Evolutionary conservation across 2,329 filamentous ascomycete genomes (phyloP).

Genomic region (Boeremia exigua): DNA sequence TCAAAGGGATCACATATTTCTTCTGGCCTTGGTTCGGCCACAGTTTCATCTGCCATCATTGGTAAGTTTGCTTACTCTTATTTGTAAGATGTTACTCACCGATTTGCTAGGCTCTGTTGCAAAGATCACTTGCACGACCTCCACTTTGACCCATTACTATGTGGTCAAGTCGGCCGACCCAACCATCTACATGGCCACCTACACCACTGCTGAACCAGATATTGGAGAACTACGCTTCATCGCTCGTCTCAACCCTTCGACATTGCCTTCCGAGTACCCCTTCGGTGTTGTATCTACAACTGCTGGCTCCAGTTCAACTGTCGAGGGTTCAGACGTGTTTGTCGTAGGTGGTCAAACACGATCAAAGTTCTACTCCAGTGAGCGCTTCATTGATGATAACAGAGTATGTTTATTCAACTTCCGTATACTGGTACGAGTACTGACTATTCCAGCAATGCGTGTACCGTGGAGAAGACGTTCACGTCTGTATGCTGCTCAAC

Average conservation of each 20-base stretch:
- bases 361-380: constrained; percentile 73
- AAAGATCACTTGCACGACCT: constrained; percentile 66
- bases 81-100: neutral
- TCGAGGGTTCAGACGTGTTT: constrained; percentile 63
- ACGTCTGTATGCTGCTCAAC: constrained; percentile 67
- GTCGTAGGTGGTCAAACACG: constrained; percentile 67
- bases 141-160: constrained; percentile 69
- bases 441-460: constrained; percentile 63
- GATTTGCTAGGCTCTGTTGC: constrained; percentile 40
- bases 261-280: constrained; percentile 44
- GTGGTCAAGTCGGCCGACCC: constrained; percentile 66
- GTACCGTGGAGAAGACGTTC: constrained; percentile 57
- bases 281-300: constrained; percentile 61
- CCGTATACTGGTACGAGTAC: neutral
- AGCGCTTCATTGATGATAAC: constrained; percentile 71
- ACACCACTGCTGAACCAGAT: constrained; percentile 58
- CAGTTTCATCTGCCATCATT: constrained; percentile 54
- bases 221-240: constrained; percentile 67
- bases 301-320: constrained; percentile 54
- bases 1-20: constrained; percentile 62
- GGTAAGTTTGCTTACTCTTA: constrained; percentile 23
- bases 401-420: constrained; percentile 12
- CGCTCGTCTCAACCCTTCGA: constrained; percentile 61
- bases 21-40: constrained; percentile 65
- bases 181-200: constrained; percentile 62